Percentiles rank a stretch among this genome's conserved stretches.
Conservation (phyloP, 2,329 filamentous ascomycete species). For the Exophiala aquamarina region DNA sequence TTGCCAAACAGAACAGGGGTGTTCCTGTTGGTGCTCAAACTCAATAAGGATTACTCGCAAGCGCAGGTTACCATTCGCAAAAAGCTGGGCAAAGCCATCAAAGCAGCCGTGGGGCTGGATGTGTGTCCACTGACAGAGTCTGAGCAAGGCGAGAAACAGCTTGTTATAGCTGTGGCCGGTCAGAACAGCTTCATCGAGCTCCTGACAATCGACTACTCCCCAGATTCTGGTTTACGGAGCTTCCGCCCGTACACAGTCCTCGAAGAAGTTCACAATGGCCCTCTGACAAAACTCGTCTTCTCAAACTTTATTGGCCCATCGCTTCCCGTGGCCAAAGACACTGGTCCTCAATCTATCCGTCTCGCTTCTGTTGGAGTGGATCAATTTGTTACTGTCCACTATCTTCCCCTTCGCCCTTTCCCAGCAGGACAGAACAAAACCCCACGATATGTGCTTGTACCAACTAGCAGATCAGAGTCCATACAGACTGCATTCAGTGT, state of each 20-base stretch:
- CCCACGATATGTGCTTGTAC: constrained; percentile 69
- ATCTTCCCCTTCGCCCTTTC: constrained; percentile 62
- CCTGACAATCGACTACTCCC: constrained; percentile 70
- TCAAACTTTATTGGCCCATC: constrained; percentile 53
- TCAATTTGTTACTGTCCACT: constrained; percentile 77
- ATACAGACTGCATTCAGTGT: constrained; percentile 56
- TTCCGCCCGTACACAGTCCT: constrained; percentile 54
- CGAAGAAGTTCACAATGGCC: constrained; percentile 55
- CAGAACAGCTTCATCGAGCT: constrained; percentile 74
- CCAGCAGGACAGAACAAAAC: constrained; percentile 47
- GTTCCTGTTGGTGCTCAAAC: constrained; percentile 38
- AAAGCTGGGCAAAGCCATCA: constrained; percentile 66
- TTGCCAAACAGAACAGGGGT: constrained; percentile 40
- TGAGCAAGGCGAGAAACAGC: constrained; percentile 67
- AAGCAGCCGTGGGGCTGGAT: constrained; percentile 75
- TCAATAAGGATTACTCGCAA: constrained; percentile 19
- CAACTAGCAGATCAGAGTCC: constrained; percentile 54
- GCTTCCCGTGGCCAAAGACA: constrained; percentile 48
- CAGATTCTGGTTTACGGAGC: constrained; percentile 43
- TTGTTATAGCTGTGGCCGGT: constrained; percentile 75
- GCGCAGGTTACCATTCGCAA: constrained; percentile 48
- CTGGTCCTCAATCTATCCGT: constrained; percentile 63
- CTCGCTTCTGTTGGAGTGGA: constrained; percentile 79
- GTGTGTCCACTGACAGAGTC: constrained; percentile 66
- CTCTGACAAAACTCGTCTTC: constrained; percentile 58